Evolutionary conservation across 2,329 filamentous ascomycete genomes (phyloP).

Genomic region (Cucurbitaria berberidis): DNA sequence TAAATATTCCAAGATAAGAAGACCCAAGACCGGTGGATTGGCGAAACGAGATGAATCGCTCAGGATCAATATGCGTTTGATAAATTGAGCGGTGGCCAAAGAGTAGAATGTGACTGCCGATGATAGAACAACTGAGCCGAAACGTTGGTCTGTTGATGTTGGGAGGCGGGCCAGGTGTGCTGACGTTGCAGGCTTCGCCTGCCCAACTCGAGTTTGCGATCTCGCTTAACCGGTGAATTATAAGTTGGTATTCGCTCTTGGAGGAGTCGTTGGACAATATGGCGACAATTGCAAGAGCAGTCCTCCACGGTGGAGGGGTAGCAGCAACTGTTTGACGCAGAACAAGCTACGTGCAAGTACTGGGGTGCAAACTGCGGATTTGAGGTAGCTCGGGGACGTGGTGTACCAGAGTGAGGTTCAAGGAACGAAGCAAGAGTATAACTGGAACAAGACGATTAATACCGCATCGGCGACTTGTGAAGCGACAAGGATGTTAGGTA

Average conservation of each 20-base stretch:
- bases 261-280: background rate
- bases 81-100: background rate
- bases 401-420: constrained; percentile 27
- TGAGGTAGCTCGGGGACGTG: constrained; percentile 18
- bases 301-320: constrained; percentile 8
- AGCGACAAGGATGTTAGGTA: constrained; percentile 30
- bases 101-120: no score
- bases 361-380: constrained; percentile 15
- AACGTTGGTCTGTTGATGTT: background rate
- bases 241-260: constrained; percentile 4
- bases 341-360: constrained; percentile 19
- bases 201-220: constrained; percentile 8
- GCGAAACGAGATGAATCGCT: background rate
- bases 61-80: background rate
- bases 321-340: constrained; percentile 5
- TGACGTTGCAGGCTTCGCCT: constrained; percentile 9
- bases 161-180: constrained; percentile 16
- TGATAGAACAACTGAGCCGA: background rate
- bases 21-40: background rate
- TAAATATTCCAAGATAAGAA: constrained; percentile 1
- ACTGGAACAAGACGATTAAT: constrained; percentile 30
- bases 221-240: constrained; percentile 6
- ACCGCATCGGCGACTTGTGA: constrained; percentile 34
- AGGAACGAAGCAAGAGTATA: constrained; percentile 19
- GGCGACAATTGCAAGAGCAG: background rate